Percentiles rank a stretch among this genome's conserved stretches.
Evolutionary conservation across 192 early-diverging fungal genomes (phyloP).

Genomic region (Entrophospora sp.): DNA sequence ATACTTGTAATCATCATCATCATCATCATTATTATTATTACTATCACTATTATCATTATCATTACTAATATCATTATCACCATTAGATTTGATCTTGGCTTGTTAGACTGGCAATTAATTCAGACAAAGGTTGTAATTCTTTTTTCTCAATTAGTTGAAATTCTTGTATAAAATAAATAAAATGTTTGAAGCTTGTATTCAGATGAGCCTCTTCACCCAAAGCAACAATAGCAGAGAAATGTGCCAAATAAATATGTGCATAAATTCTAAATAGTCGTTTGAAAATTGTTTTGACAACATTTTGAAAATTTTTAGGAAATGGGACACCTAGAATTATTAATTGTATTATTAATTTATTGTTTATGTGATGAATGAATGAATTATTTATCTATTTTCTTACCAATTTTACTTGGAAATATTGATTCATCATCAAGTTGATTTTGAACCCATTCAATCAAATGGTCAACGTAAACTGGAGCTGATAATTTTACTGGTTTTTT

Average conservation of each 20-base stretch:
- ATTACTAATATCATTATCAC: too few relatives aligned
- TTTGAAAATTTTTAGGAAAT: conserved; percentile 68
- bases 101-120: conserved; percentile 47
- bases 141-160: conserved; percentile 80
- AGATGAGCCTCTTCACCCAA: conserved; percentile 81
- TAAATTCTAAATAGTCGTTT: conserved; percentile 87
- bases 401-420: conserved; percentile 81
- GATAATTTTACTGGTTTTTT: conserved; percentile 83
- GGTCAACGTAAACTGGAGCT: conserved; percentile 84
- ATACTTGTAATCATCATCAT: too few relatives aligned
- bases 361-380: not conserved
- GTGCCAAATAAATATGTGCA: conserved; percentile 87
- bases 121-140: conserved; percentile 67
- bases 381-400: conserved; percentile 21
- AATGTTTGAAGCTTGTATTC: conserved; percentile 93
- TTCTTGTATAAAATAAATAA: conserved; percentile 82
- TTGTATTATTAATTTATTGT: not conserved
- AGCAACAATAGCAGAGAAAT: conserved; percentile 64
- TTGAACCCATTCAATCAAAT: conserved; percentile 80
- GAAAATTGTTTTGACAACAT: conserved; percentile 64
- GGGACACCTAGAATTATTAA: conserved; percentile 32
- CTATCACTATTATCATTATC: too few relatives aligned
- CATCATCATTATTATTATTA: too few relatives aligned
- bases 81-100: conserved; percentile 1
- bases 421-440: conserved; percentile 73